A percentile compares a stretch with the other conserved stretches of the same genome.
phyloP scores from a whole-genome alignment of 139 green algal species.

The Mesostigma viride region DNA sequence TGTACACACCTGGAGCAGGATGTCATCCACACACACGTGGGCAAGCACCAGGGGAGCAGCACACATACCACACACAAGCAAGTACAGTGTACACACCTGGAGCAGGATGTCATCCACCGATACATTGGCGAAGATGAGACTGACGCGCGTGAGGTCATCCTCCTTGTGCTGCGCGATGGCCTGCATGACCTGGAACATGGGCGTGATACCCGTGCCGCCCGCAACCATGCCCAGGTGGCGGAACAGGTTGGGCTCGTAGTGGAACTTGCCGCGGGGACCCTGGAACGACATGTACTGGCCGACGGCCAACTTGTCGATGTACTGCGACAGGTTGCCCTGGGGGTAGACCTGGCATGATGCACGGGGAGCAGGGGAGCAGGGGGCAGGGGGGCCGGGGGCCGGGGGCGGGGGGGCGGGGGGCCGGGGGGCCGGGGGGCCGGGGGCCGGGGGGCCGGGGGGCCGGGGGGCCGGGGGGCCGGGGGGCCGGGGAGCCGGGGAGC shows the following conservation, averaged over 20 bases:
- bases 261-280: conserved; percentile 45
- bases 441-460: no score
- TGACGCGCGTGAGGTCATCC: conserved; percentile 51
- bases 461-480: no score
- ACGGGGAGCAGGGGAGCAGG: no score
- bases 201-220: conserved; percentile 87
- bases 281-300: conserved; percentile 71
- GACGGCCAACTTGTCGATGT: conserved; percentile 57
- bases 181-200: conserved; percentile 74
- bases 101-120: conserved; percentile 83
- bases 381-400: no score
- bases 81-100: no score
- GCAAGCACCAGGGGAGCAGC: no score
- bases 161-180: conserved; percentile 53
- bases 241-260: conserved; percentile 38
- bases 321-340: conserved; percentile 75
- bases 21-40: no score
- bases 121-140: conserved; percentile 77
- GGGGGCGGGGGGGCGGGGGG: no score
- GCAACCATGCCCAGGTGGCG: conserved; percentile 68
- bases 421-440: no score
- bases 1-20: no score
- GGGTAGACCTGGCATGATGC: conserved; percentile 73
- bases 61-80: no score
- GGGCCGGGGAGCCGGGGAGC: no score